Percentiles rank a stretch among this genome's conserved stretches.
Conservation (phyloP, 805 yeast genomes). For the Wickerhamiella brachini region DNA sequence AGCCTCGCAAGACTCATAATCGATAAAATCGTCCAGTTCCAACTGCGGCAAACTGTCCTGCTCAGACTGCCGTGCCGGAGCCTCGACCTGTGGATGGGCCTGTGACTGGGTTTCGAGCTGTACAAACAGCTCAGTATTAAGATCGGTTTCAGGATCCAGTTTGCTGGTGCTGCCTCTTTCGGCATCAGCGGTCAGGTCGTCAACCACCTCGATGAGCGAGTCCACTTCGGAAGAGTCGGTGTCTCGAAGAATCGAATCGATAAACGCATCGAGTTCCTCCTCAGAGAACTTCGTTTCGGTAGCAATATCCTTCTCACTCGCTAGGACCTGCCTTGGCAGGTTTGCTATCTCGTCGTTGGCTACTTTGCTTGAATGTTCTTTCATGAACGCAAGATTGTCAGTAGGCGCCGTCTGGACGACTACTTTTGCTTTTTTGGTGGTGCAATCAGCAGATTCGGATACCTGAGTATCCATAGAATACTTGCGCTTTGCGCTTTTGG, state of each 20-base stretch:
- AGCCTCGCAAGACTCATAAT: constrained; percentile 14
- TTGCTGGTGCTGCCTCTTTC: no score
- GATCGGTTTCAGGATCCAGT: no score
- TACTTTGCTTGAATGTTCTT: not conserved
- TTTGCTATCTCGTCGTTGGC: not conserved
- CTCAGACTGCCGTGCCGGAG: not conserved
- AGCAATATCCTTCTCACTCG: not conserved
- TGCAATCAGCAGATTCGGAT: not conserved
- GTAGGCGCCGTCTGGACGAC: not conserved
- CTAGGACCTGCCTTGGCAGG: not conserved
- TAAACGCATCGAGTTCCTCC: not conserved
- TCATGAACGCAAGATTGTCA: no score
- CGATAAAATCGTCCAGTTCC: constrained; percentile 12
- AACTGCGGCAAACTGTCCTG: not conserved
- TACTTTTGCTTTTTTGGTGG: not conserved
- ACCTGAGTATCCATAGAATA: not conserved
- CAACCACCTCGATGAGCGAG: not conserved
- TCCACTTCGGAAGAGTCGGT: not conserved
- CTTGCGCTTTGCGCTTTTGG: not conserved
- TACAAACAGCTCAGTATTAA: no score
- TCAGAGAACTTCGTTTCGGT: not conserved
- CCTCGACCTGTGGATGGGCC: no score
- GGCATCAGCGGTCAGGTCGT: not conserved
- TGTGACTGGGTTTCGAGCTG: no score
- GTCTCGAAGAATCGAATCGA: not conserved